Conservation (phyloP, 805 yeast species). For the Candida loeiensis region DNA sequence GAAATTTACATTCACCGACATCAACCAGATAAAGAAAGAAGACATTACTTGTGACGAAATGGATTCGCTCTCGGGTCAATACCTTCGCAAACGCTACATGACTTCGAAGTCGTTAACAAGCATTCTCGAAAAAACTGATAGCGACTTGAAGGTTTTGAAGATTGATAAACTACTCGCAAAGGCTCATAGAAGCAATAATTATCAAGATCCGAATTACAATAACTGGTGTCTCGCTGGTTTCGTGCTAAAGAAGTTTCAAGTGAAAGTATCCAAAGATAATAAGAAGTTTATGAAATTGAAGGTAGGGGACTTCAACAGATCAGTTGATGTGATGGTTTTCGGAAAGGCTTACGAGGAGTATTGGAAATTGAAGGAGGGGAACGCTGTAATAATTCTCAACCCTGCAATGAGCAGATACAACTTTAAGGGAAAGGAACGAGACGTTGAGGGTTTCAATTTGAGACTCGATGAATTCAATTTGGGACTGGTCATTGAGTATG, state of each 20-base stretch:
- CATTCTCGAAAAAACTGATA: constrained; percentile 37
- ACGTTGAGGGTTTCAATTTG: constrained; percentile 46
- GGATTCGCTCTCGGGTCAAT: constrained; percentile 19
- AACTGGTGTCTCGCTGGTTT: constrained; percentile 84
- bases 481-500: constrained; percentile 67
- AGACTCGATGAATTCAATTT: constrained; percentile 45
- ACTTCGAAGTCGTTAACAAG: constrained; percentile 28
- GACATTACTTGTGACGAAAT: constrained; percentile 17
- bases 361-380: constrained; percentile 75
- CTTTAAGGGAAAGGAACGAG: constrained; percentile 20
- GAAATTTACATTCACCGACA: constrained; percentile 22
- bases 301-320: constrained; percentile 64
- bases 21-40: constrained; percentile 9
- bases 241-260: constrained; percentile 53
- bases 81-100: constrained; percentile 24
- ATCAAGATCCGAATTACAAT: constrained; percentile 60
- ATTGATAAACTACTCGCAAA: constrained; percentile 60
- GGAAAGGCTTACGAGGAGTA: constrained; percentile 65
- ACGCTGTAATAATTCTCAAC: constrained; percentile 68
- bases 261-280: constrained; percentile 41
- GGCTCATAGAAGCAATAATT: constrained; percentile 61
- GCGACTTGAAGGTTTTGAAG: constrained; percentile 46
- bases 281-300: constrained; percentile 57
- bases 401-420: constrained; percentile 51
- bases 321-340: constrained; percentile 59